A percentile compares a stretch with the other conserved stretches of the same genome.
phyloP scores from a whole-genome alignment of 2,329 filamentous ascomycete species.

The Metarhizium robertsii region DNA sequence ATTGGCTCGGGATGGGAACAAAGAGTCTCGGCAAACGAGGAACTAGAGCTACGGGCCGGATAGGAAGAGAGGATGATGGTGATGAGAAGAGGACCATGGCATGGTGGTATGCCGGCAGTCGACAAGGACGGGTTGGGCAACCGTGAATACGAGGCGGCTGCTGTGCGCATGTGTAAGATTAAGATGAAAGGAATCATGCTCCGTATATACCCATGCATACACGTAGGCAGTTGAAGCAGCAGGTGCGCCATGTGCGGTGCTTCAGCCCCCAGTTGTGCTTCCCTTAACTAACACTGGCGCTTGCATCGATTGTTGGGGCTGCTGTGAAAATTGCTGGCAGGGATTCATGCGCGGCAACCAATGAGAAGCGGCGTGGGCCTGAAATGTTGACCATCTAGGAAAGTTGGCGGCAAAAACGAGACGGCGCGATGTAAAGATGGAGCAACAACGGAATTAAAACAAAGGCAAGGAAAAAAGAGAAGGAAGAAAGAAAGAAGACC shows the following conservation, averaged over 20 bases:
- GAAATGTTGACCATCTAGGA: background rate
- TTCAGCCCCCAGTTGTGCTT: no score
- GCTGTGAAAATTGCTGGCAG: no score
- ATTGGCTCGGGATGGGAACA: constrained; percentile 8
- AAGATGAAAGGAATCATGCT: background rate
- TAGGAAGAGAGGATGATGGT: background rate
- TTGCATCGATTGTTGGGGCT: no score
- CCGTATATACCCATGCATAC: background rate
- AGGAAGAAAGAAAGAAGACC: no score
- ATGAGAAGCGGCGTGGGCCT: background rate
- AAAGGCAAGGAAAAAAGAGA: no score
- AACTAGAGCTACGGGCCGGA: background rate
- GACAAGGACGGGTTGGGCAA: background rate
- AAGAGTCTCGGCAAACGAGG: background rate
- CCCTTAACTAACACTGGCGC: no score
- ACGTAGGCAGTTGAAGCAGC: background rate
- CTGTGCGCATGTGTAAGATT: background rate
- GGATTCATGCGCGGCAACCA: background rate
- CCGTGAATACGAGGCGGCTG: background rate
- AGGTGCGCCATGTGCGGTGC: no score
- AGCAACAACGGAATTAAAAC: no score
- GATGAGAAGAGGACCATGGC: background rate
- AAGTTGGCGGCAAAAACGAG: background rate
- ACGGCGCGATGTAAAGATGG: no score
- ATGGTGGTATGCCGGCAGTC: background rate